Percentiles rank a stretch among this genome's conserved stretches.
Evolutionary conservation across 1,284 basidiomycete species (phyloP).

Genomic region (Mycena citricolor): DNA sequence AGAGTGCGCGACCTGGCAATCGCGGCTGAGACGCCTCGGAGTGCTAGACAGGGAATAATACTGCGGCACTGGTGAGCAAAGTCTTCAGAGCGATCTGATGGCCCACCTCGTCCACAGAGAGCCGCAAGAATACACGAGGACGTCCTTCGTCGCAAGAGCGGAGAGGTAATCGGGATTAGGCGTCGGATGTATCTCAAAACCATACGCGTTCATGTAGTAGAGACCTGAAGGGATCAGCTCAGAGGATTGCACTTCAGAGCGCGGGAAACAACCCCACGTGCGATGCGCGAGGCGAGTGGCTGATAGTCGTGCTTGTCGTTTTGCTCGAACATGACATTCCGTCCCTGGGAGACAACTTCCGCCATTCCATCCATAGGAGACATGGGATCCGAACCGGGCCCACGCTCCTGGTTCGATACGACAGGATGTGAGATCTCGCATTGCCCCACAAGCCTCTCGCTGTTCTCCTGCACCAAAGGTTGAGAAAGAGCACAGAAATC

Average conservation of each 20-base stretch:
- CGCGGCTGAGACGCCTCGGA: constrained; percentile 77
- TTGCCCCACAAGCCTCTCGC: constrained; percentile 84
- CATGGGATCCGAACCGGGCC: constrained; percentile 33
- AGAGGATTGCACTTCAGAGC: constrained; percentile 18
- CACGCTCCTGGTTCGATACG: constrained; percentile 41
- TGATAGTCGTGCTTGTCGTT: constrained; percentile 53
- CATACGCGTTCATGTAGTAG: constrained; percentile 93
- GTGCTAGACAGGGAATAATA: constrained; percentile 87
- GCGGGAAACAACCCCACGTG: constrained; percentile 45
- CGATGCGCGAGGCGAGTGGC: constrained; percentile 63
- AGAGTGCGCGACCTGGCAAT: constrained; percentile 78
- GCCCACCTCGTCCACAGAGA: constrained; percentile 85
- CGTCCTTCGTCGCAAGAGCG: constrained; percentile 61
- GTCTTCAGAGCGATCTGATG: constrained; percentile 4
- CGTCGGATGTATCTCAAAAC: constrained; percentile 85
- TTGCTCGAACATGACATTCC: constrained; percentile 72
- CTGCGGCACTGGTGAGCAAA: constrained; percentile 40
- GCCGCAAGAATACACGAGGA: constrained; percentile 89
- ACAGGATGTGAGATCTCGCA: constrained; percentile 97
- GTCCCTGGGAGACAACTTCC: constrained; percentile 42
- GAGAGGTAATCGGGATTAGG: constrained; percentile 83
- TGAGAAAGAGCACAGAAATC: constrained; percentile 11
- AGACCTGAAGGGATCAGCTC: constrained; percentile 70
- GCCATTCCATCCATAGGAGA: constrained; percentile 55
- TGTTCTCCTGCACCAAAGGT: constrained; percentile 60